Evolutionary conservation across 371 early-diverging fungal species (phyloP).

Genomic region (Homolaphlyctis polyrhiza): DNA sequence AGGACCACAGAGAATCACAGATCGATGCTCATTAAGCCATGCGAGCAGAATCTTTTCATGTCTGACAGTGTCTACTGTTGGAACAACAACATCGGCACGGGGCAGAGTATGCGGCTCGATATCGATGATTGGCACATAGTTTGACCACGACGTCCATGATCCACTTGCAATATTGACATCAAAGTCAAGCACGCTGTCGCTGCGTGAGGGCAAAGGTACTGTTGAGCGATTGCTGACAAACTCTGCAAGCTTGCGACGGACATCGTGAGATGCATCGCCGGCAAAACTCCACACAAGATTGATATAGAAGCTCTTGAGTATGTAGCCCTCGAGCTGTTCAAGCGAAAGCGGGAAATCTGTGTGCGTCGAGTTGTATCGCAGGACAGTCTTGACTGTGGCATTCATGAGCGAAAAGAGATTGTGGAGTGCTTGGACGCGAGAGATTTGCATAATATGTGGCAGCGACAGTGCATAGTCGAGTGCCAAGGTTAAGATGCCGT

Average conservation of each 20-base stretch:
- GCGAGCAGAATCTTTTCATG: slow-evolving; percentile 94
- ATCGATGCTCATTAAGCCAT: slow-evolving; percentile 93
- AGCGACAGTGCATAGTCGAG: slow-evolving; percentile 65
- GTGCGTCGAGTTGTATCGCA: slow-evolving; percentile 87
- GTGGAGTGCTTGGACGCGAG: slow-evolving; percentile 73
- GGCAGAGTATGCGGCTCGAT: slow-evolving; percentile 94
- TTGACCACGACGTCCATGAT: slow-evolving; percentile 89
- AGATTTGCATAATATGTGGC: slow-evolving; percentile 97
- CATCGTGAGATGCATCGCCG: slow-evolving; percentile 81
- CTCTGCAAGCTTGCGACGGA: slow-evolving; percentile 73
- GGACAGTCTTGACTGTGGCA: slow-evolving; percentile 75
- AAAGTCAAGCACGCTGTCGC: slow-evolving; percentile 79
- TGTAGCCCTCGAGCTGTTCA: slow-evolving; percentile 72
- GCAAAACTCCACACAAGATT: slow-evolving; percentile 93
- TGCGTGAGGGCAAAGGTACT: slow-evolving; percentile 72
- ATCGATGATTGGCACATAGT: slow-evolving; percentile 88
- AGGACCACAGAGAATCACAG: slow-evolving; percentile 95
- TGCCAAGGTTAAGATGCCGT: slow-evolving; percentile 71
- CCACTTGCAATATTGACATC: slow-evolving; percentile 74
- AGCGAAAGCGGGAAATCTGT: slow-evolving; percentile 84
- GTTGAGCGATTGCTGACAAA: slow-evolving; percentile 74
- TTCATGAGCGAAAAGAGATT: slow-evolving; percentile 90
- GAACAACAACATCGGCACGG: slow-evolving; percentile 92
- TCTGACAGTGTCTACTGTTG: slow-evolving; percentile 95
- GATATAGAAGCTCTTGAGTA: slow-evolving; percentile 75